A percentile compares a stretch with the other conserved stretches of the same genome.
Evolutionary conservation across 1,284 basidiomycete species (phyloP).

Genomic region (Leccinum angustisporum): DNA sequence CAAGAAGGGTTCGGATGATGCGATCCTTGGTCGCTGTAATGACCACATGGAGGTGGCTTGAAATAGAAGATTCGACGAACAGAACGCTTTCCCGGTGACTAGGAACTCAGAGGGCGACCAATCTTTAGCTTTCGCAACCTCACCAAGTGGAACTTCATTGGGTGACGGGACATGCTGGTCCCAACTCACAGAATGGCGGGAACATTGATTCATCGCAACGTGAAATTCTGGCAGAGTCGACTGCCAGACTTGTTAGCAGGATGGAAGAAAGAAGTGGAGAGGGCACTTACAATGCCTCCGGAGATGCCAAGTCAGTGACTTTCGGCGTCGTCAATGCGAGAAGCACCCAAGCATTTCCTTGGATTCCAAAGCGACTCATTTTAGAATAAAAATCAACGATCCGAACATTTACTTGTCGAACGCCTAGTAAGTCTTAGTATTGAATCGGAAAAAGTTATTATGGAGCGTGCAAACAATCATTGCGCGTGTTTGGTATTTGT

Average conservation of each 20-base stretch:
- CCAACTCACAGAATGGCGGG: neutral
- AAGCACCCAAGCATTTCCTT: too few species aligned
- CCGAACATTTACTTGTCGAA: too few species aligned
- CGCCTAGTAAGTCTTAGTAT: too few species aligned
- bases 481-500: neutral
- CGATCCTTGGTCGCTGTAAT: neutral
- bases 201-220: neutral
- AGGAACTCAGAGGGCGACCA: neutral
- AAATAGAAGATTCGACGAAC: neutral
- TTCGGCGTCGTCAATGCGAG: too few species aligned
- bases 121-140: neutral
- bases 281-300: neutral
- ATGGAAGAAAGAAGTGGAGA: neutral
- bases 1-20: neutral
- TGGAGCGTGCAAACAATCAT: constrained; percentile 16
- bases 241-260: neutral
- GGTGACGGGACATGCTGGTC: neutral
- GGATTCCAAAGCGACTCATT: too few species aligned
- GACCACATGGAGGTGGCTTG: neutral
- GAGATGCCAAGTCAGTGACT: too few species aligned
- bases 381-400: too few species aligned
- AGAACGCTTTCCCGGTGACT: neutral
- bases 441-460: too few species aligned
- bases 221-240: neutral
- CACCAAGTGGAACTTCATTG: neutral